A percentile compares a stretch with the other conserved stretches of the same genome.
phyloP scores from a whole-genome alignment of 208 protist genomes.

The Trypanosoma melophagium region DNA sequence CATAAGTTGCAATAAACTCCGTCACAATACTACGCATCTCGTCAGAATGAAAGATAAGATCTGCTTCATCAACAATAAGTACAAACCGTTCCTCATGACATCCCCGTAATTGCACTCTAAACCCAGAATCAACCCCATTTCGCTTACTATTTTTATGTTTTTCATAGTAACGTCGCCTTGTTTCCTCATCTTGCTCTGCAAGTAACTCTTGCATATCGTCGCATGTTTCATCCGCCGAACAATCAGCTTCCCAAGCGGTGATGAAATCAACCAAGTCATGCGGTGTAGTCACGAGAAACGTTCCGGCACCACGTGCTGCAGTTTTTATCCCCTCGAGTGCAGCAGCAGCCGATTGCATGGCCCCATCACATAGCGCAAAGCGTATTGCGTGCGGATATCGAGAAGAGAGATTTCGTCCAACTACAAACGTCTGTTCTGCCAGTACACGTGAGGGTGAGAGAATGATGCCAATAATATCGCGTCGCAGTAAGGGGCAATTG shows the following conservation, averaged over 20 bases:
- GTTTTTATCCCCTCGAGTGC: constrained; percentile 47
- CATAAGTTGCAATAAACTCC: constrained; percentile 35
- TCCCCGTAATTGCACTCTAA: constrained; percentile 16
- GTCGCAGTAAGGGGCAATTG: constrained; percentile 56
- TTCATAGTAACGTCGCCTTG: constrained; percentile 37
- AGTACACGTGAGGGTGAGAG: constrained; percentile 82
- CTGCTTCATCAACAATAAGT: constrained; percentile 87
- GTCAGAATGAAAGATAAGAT: constrained; percentile 72
- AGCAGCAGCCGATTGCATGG: constrained; percentile 39
- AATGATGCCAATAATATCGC: constrained; percentile 71
- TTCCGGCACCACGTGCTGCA: constrained; percentile 61
- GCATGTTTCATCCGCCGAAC: not conserved
- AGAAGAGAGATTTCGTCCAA: constrained; percentile 62
- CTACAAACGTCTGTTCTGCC: constrained; percentile 87
- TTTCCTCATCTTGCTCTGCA: constrained; percentile 59
- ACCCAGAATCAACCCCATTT: not conserved
- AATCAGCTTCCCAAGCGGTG: constrained; percentile 22
- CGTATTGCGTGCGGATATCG: constrained; percentile 76
- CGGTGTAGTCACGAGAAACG: constrained; percentile 80
- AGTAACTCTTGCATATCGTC: constrained; percentile 33
- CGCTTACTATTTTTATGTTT: constrained; percentile 1
- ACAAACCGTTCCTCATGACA: constrained; percentile 48
- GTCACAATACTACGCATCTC: constrained; percentile 58
- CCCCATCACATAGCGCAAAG: constrained; percentile 78
- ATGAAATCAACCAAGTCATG: constrained; percentile 65